These are phyloP conservation scores for Fusarium penzigii DNA, from an alignment of 2,329 filamentous ascomycete genomes.

Conservation along the genomic window DNA sequence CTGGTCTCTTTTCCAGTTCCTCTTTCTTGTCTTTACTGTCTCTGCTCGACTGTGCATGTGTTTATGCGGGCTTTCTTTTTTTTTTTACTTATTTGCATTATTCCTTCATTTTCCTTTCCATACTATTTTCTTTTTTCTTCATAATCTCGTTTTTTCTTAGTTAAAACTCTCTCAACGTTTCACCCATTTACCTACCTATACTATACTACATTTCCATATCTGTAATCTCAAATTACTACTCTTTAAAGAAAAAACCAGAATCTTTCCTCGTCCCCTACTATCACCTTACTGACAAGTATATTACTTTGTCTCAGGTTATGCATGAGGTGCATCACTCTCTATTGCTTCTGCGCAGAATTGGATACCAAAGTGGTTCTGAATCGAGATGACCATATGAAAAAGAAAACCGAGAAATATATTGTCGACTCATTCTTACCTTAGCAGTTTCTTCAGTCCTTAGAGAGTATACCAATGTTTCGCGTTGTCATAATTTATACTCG, in stretches of 20 bases:
- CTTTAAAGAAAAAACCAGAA: not conserved
- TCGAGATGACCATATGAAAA: not conserved
- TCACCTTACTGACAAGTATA: not conserved
- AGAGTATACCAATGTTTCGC: no score
- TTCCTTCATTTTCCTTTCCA: not conserved
- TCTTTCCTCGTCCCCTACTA: not conserved
- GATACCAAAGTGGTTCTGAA: not conserved
- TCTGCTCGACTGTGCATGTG: not conserved
- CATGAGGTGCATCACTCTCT: not conserved
- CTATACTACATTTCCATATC: not conserved
- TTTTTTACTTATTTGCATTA: not conserved
- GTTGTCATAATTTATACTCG: no score
- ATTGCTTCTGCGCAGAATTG: not conserved
- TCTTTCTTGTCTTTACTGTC: constrained; percentile 13
- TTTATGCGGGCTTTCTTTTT: not conserved
- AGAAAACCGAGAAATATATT: not conserved
- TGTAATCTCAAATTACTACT: not conserved
- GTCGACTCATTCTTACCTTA: no score
- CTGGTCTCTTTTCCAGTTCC: constrained; percentile 26
- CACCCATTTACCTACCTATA: not conserved
- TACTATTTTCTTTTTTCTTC: no score
- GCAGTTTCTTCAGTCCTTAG: no score
- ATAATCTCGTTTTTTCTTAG: no score
- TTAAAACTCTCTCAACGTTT: no score
- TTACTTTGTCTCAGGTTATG: not conserved